These are phyloP conservation scores for Purpureocillium lavendulum DNA, from an alignment of 2,329 filamentous ascomycete genomes.

Conservation along the genomic window DNA sequence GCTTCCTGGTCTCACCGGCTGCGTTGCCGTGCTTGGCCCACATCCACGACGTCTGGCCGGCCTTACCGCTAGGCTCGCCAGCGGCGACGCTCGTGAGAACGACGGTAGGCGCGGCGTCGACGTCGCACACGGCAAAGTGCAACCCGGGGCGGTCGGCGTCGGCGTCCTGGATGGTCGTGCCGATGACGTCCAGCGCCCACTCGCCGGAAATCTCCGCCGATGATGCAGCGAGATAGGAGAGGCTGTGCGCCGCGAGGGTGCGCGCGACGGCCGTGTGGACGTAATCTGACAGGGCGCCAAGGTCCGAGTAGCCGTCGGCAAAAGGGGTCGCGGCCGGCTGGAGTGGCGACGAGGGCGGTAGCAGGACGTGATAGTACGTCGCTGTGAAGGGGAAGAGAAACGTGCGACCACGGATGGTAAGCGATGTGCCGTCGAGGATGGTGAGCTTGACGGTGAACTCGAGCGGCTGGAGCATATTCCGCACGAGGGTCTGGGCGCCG, in stretches of 20 bases:
- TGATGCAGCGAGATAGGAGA: slow-evolving; percentile 13
- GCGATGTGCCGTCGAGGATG: slow-evolving; percentile 32
- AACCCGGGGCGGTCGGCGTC: slow-evolving; percentile 20
- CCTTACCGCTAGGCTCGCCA: slow-evolving; percentile 6
- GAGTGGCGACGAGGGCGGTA: slow-evolving; percentile 27
- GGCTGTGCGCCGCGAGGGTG: slow-evolving; percentile 26
- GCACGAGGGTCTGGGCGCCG: slow-evolving; percentile 35
- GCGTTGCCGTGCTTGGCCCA: slow-evolving; percentile 15
- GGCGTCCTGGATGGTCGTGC: slow-evolving; percentile 20
- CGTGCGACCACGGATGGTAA: slow-evolving; percentile 37
- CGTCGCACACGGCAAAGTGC: slow-evolving; percentile 20
- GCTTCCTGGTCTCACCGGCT: slow-evolving; percentile 7
- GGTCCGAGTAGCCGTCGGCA: slow-evolving; percentile 33
- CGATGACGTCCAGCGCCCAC: slow-evolving; percentile 23
- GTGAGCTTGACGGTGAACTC: slow-evolving; percentile 33
- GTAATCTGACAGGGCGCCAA: slow-evolving; percentile 36
- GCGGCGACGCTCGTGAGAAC: slow-evolving; percentile 12
- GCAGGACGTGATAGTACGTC: slow-evolving; percentile 35
- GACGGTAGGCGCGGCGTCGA: slow-evolving; percentile 9
- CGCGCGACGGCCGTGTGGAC: slow-evolving; percentile 33
- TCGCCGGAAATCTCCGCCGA: slow-evolving; percentile 2
- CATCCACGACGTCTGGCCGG: slow-evolving; percentile 15
- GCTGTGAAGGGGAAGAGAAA: slow-evolving; percentile 32
- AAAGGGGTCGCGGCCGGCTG: slow-evolving; percentile 32
- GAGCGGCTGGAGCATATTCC: slow-evolving; percentile 31